Conservation (phyloP, 2,329 filamentous ascomycete genomes). For the Fusarium anguioides region DNA sequence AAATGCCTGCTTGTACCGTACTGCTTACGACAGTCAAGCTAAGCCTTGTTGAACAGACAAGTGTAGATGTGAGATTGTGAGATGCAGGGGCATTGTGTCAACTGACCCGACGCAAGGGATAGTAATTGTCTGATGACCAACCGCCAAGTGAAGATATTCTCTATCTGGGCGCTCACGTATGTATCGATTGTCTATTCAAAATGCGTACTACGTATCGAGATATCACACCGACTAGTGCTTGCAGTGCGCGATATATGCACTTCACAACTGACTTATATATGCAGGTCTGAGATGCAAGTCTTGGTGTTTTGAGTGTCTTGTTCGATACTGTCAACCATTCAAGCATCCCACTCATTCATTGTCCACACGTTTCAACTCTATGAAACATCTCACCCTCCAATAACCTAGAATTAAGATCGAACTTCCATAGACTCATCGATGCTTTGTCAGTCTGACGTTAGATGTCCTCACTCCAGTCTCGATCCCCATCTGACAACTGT, state of each 20-base stretch:
- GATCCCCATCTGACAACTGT: slow-evolving; percentile 8
- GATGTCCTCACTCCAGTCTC: slow-evolving; percentile 18
- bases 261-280: neutral
- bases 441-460: slow-evolving; percentile 5
- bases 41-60: slow-evolving; percentile 25
- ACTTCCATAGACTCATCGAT: slow-evolving; percentile 32
- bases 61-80: slow-evolving; percentile 17
- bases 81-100: slow-evolving; percentile 35
- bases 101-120: slow-evolving; percentile 36
- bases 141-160: slow-evolving; percentile 6
- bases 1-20: neutral
- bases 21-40: neutral
- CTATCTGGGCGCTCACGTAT: neutral
- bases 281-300: slow-evolving; percentile 10
- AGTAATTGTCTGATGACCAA: slow-evolving; percentile 7
- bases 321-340: slow-evolving; percentile 1
- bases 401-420: slow-evolving; percentile 28
- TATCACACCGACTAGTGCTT: neutral
- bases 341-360: slow-evolving; percentile 9
- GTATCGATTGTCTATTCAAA: neutral
- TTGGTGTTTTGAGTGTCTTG: slow-evolving; percentile 12
- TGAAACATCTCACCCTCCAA: slow-evolving; percentile 36
- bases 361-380: slow-evolving; percentile 11
- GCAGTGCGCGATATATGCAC: slow-evolving; percentile 14
- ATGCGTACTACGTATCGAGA: neutral